Conservation (phyloP, 1,139 yeast species). For the Kodamaea arcana region DNA sequence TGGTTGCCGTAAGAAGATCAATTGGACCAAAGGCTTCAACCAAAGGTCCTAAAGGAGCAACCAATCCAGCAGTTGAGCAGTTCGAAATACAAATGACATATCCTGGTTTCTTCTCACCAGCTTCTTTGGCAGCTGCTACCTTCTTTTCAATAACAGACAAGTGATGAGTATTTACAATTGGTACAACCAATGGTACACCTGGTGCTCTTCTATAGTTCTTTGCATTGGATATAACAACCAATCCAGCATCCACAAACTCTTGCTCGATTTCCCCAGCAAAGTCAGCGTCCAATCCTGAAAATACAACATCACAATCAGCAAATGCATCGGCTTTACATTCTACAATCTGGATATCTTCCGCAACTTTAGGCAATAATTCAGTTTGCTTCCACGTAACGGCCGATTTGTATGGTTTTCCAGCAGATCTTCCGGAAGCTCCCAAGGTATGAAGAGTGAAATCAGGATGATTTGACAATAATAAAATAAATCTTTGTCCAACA, state of each 20-base stretch:
- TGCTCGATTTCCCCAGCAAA: constrained; percentile 90
- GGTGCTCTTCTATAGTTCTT: constrained; percentile 89
- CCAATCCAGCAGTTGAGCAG: constrained; percentile 97
- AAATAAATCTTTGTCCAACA: constrained; percentile 94
- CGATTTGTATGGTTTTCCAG: constrained; percentile 79
- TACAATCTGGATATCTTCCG: constrained; percentile 58
- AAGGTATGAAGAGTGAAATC: constrained; percentile 79
- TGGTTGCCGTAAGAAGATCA: constrained; percentile 81
- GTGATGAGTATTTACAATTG: constrained; percentile 95
- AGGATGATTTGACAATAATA: constrained; percentile 81
- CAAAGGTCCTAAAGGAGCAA: constrained; percentile 92
- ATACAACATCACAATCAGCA: constrained; percentile 87
- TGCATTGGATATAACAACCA: constrained; percentile 88
- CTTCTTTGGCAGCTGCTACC: constrained; percentile 49
- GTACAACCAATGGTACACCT: constrained; percentile 89
- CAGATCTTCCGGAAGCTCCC: constrained; percentile 93
- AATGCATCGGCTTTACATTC: constrained; percentile 75
- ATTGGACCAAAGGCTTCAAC: constrained; percentile 87
- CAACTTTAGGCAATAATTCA: constrained; percentile 66
- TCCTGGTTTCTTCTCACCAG: constrained; percentile 62
- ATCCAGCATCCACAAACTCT: constrained; percentile 76
- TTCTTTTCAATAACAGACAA: constrained; percentile 67
- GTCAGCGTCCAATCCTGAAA: constrained; percentile 92
- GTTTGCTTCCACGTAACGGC: constrained; percentile 98
- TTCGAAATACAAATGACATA: constrained; percentile 91